A percentile compares a stretch with the other conserved stretches of the same genome.
Conservation (phyloP, 352 stramenopile species). For the Phytophthora agathidicida region DNA sequence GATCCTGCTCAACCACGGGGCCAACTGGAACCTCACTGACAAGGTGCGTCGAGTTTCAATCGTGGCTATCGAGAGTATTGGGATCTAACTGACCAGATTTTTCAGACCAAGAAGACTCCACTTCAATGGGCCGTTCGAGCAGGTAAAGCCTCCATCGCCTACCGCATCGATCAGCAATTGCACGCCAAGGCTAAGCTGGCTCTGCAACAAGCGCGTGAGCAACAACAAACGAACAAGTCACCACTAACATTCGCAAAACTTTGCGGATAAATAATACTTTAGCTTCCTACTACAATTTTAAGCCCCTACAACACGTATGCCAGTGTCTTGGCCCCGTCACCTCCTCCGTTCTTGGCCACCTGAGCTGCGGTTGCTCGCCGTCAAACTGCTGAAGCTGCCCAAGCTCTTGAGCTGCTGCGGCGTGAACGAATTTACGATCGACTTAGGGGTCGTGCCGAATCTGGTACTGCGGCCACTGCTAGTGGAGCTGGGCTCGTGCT, state of each 20-base stretch:
- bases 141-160: slow-evolving; percentile 73
- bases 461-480: slow-evolving; percentile 44
- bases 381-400: slow-evolving; percentile 67
- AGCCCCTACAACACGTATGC: slow-evolving; percentile 12
- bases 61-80: no score
- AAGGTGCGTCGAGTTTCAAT: slow-evolving; percentile 42
- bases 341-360: slow-evolving; percentile 31
- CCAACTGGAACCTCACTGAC: slow-evolving; percentile 59
- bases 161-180: slow-evolving; percentile 80
- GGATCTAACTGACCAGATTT: no score
- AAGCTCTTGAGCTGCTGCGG: slow-evolving; percentile 64
- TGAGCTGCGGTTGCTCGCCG: slow-evolving; percentile 37
- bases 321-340: slow-evolving; percentile 21
- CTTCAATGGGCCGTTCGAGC: slow-evolving; percentile 73
- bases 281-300: slow-evolving; percentile 33
- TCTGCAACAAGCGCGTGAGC: slow-evolving; percentile 28
- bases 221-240: slow-evolving; percentile 26
- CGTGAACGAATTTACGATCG: slow-evolving; percentile 44
- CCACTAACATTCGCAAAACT: slow-evolving; percentile 41
- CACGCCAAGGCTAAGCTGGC: slow-evolving; percentile 49
- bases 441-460: slow-evolving; percentile 41
- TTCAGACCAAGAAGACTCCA: slow-evolving; percentile 63
- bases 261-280: slow-evolving; percentile 62
- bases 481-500: slow-evolving; percentile 42
- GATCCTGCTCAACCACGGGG: slow-evolving; percentile 63